Conservation (phyloP, 768 basidiomycete species). For the Wakefieldia striispora region DNA sequence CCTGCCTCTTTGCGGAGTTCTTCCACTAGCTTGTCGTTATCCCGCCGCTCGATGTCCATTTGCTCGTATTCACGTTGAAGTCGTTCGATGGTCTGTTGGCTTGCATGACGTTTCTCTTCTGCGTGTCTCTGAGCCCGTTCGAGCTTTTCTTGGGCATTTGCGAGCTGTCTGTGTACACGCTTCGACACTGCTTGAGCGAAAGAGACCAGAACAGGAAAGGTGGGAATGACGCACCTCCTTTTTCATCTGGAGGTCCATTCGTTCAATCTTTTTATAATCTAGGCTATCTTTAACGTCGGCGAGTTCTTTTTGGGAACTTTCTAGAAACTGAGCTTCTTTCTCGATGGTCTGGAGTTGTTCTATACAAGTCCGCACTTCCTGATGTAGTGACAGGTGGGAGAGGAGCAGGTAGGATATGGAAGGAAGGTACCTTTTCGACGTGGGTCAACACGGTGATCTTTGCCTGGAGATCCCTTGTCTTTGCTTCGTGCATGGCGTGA, state of each 20-base stretch:
- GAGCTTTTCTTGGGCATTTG: slow-evolving; percentile 81
- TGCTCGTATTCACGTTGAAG: slow-evolving; percentile 77
- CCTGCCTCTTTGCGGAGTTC: slow-evolving; percentile 71
- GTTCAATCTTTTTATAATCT: slow-evolving; percentile 73
- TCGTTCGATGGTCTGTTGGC: slow-evolving; percentile 69
- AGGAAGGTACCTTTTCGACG: slow-evolving; percentile 70
- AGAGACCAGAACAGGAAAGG: neutral
- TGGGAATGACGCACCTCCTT: slow-evolving; percentile 52
- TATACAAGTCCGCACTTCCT: slow-evolving; percentile 71
- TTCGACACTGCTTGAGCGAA: slow-evolving; percentile 28
- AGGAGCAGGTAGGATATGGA: neutral
- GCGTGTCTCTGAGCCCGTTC: slow-evolving; percentile 75
- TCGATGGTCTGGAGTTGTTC: slow-evolving; percentile 78
- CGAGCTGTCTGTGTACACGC: slow-evolving; percentile 79
- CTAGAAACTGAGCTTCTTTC: slow-evolving; percentile 62
- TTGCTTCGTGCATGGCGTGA: slow-evolving; percentile 63
- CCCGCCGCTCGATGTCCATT: slow-evolving; percentile 72
- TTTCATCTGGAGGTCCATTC: slow-evolving; percentile 62
- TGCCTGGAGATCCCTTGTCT: slow-evolving; percentile 72
- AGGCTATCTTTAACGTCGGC: slow-evolving; percentile 65
- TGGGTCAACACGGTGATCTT: slow-evolving; percentile 68
- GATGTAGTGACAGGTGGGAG: neutral
- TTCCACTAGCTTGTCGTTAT: slow-evolving; percentile 77
- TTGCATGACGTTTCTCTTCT: slow-evolving; percentile 75
- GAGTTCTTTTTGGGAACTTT: slow-evolving; percentile 63